phyloP scores from a whole-genome alignment of 345 rosid genomes.

The Rhodamnia rubescens region DNA sequence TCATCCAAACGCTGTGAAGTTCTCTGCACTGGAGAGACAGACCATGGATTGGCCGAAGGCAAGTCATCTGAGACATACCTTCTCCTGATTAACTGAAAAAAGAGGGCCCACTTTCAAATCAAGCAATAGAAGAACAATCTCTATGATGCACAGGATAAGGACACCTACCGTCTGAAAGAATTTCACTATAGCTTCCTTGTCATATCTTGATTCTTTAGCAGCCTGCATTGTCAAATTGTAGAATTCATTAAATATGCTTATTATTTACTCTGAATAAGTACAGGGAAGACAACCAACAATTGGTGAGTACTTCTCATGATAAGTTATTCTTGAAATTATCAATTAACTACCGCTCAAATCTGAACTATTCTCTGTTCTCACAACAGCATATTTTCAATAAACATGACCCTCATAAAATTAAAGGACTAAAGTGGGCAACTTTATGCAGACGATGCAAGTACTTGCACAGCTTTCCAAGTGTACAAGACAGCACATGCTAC shows the following conservation, averaged over 20 bases:
- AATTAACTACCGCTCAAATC: background rate
- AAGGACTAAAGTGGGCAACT: background rate
- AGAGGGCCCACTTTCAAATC: background rate
- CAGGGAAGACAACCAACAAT: background rate
- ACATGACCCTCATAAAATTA: background rate
- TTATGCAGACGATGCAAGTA: background rate
- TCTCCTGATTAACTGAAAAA: constrained; percentile 76
- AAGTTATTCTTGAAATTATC: background rate
- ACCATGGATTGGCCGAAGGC: constrained; percentile 72
- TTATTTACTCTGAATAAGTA: background rate
- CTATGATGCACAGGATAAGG: background rate
- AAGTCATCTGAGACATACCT: constrained; percentile 84
- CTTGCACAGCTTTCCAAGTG: background rate
- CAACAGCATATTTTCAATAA: background rate
- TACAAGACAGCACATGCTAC: background rate
- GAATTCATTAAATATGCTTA: background rate
- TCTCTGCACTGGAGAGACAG: constrained; percentile 44
- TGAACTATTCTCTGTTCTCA: background rate
- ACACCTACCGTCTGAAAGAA: constrained; percentile 71
- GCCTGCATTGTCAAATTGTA: constrained; percentile 37
- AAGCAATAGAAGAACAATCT: background rate
- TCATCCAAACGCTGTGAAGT: constrained; percentile 70
- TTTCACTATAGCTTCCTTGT: constrained; percentile 81
- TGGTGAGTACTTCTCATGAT: background rate
- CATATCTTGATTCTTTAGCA: constrained; percentile 88